Percentiles rank a stretch among this genome's conserved stretches.
These are phyloP conservation scores for Carex scoparia DNA, from an alignment of 176 grass and related monocot genomes.

Conservation along the genomic window DNA sequence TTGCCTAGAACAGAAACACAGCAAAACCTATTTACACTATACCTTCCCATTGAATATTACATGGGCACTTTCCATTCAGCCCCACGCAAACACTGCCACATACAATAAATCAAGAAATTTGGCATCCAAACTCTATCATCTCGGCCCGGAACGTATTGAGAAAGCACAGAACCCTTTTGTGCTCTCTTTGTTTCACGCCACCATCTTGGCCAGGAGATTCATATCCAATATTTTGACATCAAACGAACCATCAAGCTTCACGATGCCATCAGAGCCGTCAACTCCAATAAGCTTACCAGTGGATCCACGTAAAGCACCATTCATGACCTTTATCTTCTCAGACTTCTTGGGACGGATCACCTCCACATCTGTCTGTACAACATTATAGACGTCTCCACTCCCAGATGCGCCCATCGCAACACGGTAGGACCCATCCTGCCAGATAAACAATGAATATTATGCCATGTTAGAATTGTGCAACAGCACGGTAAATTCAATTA, in stretches of 20 bases:
- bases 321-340: slow-evolving; percentile 86
- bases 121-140: not conserved
- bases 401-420: slow-evolving; percentile 62
- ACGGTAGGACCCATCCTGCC: slow-evolving; percentile 79
- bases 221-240: slow-evolving; percentile 98
- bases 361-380: slow-evolving; percentile 63
- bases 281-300: slow-evolving; percentile 83
- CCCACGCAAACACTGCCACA: not conserved
- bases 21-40: slow-evolving; percentile 20
- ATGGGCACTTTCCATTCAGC: slow-evolving; percentile 6
- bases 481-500: not conserved
- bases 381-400: slow-evolving; percentile 41
- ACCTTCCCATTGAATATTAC: not conserved
- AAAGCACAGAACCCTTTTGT: not conserved
- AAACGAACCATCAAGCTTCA: slow-evolving; percentile 85
- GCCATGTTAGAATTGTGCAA: not conserved
- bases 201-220: slow-evolving; percentile 79
- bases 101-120: not conserved
- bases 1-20: not conserved
- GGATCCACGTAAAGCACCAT: slow-evolving; percentile 59
- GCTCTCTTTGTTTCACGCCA: slow-evolving; percentile 34
- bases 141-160: not conserved
- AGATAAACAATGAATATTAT: slow-evolving; percentile 13
- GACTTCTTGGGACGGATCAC: slow-evolving; percentile 82
- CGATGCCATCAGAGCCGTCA: slow-evolving; percentile 91